Evolutionary conservation across 371 early-diverging fungal species (phyloP), one percentile per base, ranked within the genome.

Genomic region (Thermomucor indicae-seudaticae): DNA sequence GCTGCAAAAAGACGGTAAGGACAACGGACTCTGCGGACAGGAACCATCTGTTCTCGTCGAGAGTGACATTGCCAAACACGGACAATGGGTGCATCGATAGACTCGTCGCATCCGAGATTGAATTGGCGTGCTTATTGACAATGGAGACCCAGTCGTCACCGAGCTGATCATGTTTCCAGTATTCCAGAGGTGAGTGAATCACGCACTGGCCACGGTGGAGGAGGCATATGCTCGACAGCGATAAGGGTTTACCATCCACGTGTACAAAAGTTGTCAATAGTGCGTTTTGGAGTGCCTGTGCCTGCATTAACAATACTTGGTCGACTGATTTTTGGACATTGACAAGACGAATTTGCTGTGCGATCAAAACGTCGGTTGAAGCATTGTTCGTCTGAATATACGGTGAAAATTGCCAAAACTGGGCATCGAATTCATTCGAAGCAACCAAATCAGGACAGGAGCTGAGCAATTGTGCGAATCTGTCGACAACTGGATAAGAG

Each of bases 121-220:
- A 44, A 27, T 70, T 56, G 20, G 44, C 48, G 14, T 47, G 74
- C 34, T 29, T 50, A 17, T 57, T 55, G 25, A 82, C 50, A 0
- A 76, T 84, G 5, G 44, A 52, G 4, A 60, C 28, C 37, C 71
- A 53, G 43, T 73, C 53, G 6, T 25, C 11, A 49, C 79, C 81
- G 7, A 41, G 23, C 24, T 35, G 27, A 12, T 49, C 25, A 30
- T 52, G 28, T 3, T 63, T 35, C 80, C 80, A 85, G 44, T 65
- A 75, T 5, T 70, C 68, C 10, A 78, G 57, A 4, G 83, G 80
- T 3, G 84, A 80, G 56, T 85, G 83, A 2, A 82, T 55, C 11
- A 83, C 51, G 41, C 85, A 85, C 4, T 53, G 44, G 3, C 62
- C 57, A 44, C 51, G 50, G 11, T 45, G 47, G n/a, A 38, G 47